Conservation (phyloP, 225 moss, liverwort and hornwort genomes). For the Asterella californica region DNA sequence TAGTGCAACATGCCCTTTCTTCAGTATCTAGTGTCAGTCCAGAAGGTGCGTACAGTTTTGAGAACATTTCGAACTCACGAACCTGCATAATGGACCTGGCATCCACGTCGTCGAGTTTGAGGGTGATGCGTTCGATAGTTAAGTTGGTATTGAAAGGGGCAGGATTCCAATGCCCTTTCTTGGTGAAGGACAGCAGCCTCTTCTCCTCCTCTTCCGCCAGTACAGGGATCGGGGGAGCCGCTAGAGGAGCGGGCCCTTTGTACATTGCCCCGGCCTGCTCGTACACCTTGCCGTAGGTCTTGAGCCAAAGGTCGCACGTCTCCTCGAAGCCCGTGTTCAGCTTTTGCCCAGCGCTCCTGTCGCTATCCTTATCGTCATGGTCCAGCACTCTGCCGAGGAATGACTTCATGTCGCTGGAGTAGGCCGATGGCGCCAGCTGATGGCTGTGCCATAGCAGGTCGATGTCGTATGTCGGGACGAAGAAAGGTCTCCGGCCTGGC, state of each 20-base stretch:
- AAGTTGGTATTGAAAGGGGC: conserved; percentile 18
- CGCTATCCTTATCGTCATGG: conserved; percentile 69
- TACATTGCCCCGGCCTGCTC: conserved; percentile 79
- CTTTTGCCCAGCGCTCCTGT: conserved; percentile 62
- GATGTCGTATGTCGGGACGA: conserved; percentile 60
- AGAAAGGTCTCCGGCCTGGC: conserved; percentile 24
- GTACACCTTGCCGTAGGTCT: conserved; percentile 60
- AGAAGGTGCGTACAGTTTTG: too few species aligned
- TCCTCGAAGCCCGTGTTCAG: conserved; percentile 67
- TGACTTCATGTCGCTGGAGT: conserved; percentile 31
- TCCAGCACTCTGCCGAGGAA: conserved; percentile 36
- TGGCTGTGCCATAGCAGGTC: conserved; percentile 59
- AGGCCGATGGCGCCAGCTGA: conserved; percentile 47
- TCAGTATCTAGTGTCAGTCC: not conserved
- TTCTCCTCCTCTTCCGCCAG: conserved; percentile 9
- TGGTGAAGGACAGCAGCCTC: not conserved
- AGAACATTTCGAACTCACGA: not conserved
- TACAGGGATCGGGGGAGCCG: conserved; percentile 37
- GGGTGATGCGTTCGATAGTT: conserved; percentile 9
- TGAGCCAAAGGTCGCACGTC: conserved; percentile 68
- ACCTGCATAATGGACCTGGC: conserved; percentile 28
- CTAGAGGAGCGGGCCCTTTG: conserved; percentile 57
- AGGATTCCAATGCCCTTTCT: conserved; percentile 3
- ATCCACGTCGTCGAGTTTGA: conserved; percentile 40
- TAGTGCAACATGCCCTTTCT: not conserved